phyloP scores from a whole-genome alignment of 139 green algal genomes.

The Chlorella vulgaris region DNA sequence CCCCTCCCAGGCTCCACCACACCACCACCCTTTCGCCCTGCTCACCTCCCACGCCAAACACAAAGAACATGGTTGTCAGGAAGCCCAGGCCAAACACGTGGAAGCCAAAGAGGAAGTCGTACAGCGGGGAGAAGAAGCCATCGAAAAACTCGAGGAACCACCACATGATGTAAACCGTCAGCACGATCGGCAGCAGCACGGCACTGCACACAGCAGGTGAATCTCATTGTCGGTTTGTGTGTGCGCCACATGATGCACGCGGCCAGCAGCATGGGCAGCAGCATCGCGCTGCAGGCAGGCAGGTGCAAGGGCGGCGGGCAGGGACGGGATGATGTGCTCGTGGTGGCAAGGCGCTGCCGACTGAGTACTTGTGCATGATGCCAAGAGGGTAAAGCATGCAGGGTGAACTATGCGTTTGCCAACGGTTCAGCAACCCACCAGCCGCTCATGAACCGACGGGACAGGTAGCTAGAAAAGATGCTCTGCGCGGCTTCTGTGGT shows the following conservation, averaged over 20 bases:
- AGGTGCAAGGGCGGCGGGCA: background rate
- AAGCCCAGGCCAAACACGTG: slow-evolving; percentile 92
- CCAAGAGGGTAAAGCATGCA: background rate
- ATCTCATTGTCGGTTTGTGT: background rate
- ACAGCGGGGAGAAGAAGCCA: slow-evolving; percentile 89
- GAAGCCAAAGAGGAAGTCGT: slow-evolving; percentile 78
- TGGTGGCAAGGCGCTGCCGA: no score
- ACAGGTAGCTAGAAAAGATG: slow-evolving; percentile 57
- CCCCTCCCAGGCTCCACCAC: no score
- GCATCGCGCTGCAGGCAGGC: background rate
- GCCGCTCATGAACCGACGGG: slow-evolving; percentile 57
- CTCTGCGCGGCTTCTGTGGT: slow-evolving; percentile 16
- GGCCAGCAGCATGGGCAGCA: no score
- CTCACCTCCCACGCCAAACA: slow-evolving; percentile 59
- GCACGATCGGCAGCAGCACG: slow-evolving; percentile 90
- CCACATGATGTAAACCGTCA: slow-evolving; percentile 82
- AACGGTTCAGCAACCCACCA: slow-evolving; percentile 39
- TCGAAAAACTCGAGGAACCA: slow-evolving; percentile 93
- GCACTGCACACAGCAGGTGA: slow-evolving; percentile 50
- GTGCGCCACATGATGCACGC: no score
- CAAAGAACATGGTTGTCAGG: slow-evolving; percentile 75
- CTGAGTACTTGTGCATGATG: background rate
- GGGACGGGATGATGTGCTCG: no score
- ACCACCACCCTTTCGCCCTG: no score
- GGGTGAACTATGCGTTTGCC: background rate